phyloP scores from a whole-genome alignment of 106 monocot species.

The Amphibolis antarctica region DNA sequence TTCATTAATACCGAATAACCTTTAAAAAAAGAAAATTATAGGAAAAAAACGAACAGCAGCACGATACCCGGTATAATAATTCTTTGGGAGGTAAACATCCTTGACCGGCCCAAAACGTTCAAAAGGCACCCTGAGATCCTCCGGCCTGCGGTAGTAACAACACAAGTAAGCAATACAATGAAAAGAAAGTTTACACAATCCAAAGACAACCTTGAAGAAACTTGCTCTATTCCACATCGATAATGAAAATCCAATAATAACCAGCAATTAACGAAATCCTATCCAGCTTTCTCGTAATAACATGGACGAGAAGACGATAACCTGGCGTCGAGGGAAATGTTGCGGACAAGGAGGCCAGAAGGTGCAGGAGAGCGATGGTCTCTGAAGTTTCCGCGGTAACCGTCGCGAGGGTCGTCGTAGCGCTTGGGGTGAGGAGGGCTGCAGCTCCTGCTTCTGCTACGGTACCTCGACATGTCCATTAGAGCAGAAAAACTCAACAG shows the following conservation, averaged over 20 bases:
- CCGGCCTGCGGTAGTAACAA: constrained; percentile 10
- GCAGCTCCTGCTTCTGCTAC: constrained; percentile 19
- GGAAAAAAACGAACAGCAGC: neutral
- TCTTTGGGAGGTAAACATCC: constrained; percentile 93
- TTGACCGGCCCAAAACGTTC: constrained; percentile 84
- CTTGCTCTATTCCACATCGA: too few relatives aligned
- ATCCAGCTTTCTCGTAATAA: too few relatives aligned
- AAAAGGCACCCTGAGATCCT: constrained; percentile 76
- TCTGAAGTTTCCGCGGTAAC: constrained; percentile 19
- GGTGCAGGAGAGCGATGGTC: constrained; percentile 39
- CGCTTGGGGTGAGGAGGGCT: constrained; percentile 28
- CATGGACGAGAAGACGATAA: neutral
- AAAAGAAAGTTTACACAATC: too few relatives aligned
- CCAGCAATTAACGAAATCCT: neutral
- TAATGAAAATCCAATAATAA: neutral
- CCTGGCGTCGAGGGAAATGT: constrained; percentile 85
- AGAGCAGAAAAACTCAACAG: too few relatives aligned
- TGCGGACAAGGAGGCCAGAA: constrained; percentile 77
- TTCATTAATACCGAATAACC: neutral
- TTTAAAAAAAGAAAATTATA: neutral
- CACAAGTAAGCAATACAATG: neutral
- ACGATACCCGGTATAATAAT: constrained; percentile 48
- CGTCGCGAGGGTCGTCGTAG: constrained; percentile 38
- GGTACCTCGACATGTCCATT: constrained; percentile 25
- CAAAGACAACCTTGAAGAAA: too few relatives aligned